Base-by-base conservation (phyloP, 2,329 filamentous ascomycete genomes). In the Alternaria ventricosa region DNA sequence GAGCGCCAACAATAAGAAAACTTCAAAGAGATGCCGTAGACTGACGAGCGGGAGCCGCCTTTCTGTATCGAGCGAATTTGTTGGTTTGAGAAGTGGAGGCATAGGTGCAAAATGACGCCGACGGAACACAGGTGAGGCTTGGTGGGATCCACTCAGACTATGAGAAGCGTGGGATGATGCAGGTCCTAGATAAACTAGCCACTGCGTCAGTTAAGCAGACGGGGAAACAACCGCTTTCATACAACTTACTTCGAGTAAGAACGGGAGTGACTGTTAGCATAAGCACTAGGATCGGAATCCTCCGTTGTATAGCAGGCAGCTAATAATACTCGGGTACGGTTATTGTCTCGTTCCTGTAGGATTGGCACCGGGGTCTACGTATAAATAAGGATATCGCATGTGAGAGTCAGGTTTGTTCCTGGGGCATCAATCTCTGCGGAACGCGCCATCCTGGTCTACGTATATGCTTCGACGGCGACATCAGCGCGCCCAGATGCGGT, bases 201-300 rank as follows among this genome's bases (percentile, higher is more conserved):
- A 66, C 68, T 50, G 71, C 72, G 75, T 79, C 70, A 78, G 69
- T 74, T 53, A 41, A 61, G 63, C 27, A 27, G 56, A 66, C 70
- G 69, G 70, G 65, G 66, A 55, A 28, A 55, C 49, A 63, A 61
- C 66, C 66, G 60, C 63, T 78, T 79, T 75, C 73, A 78, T 74
- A 76, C 63, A 71, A 77, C 76, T 70, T 63, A 77, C 76, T 20
- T 57, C 23, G 41, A 74, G 71, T 49, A 66, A 73, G 74, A 63
- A 65, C 67, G 67, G 71, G 69, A 67, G 73, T 66, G 70, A 67
- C 69, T 66, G 71, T 75, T 76, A 61, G 70, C 69, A 75, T 78
- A 77, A 79, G 77, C 76, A 73, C 76, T 78, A 78, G 68, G 66
- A 61, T 62, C 45, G 30, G 61, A 46, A 61, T 67, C 65, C 60